Evolutionary conservation across 306 rosid genomes (phyloP).

Genomic region (Cucumis melo): DNA sequence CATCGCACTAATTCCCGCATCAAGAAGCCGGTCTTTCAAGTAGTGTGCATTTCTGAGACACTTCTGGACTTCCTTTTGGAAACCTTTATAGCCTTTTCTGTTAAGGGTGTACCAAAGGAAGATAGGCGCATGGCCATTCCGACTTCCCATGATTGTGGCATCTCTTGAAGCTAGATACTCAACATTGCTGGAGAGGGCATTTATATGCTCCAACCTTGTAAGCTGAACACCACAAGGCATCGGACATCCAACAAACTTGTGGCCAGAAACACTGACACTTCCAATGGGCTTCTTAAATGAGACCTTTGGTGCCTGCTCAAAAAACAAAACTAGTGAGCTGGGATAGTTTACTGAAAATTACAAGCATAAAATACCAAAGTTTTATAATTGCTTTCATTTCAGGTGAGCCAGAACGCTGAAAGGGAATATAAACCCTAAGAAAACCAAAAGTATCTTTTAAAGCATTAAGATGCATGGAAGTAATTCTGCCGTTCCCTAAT

Average conservation of each 20-base stretch:
- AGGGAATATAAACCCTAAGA: not conserved
- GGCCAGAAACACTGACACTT: slow-evolving; percentile 42
- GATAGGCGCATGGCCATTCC: slow-evolving; percentile 57
- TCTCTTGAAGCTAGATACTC: slow-evolving; percentile 64
- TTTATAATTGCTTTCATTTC: not conserved
- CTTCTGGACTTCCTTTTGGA: slow-evolving; percentile 50
- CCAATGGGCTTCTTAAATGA: slow-evolving; percentile 40
- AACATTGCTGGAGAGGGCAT: slow-evolving; percentile 38
- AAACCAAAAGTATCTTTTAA: not conserved
- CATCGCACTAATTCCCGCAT: slow-evolving; percentile 48
- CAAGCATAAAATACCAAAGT: not conserved
- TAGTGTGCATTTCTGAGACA: slow-evolving; percentile 55
- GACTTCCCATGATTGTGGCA: slow-evolving; percentile 65
- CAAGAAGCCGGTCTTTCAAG: slow-evolving; percentile 26
- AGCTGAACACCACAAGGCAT: slow-evolving; percentile 43
- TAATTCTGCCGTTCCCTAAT: not conserved
- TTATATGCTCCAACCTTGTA: slow-evolving; percentile 41
- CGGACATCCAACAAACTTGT: slow-evolving; percentile 53
- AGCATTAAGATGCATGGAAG: not conserved
- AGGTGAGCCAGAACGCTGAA: not conserved
- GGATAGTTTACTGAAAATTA: not conserved
- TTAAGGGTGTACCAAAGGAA: slow-evolving; percentile 59
- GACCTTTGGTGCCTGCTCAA: slow-evolving; percentile 45
- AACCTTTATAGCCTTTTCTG: slow-evolving; percentile 42
- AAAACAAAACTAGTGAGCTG: not conserved